A percentile compares a stretch with the other conserved stretches of the same genome.
Evolutionary conservation across 768 basidiomycete genomes (phyloP).

Genomic region (Boletellus emodensis): DNA sequence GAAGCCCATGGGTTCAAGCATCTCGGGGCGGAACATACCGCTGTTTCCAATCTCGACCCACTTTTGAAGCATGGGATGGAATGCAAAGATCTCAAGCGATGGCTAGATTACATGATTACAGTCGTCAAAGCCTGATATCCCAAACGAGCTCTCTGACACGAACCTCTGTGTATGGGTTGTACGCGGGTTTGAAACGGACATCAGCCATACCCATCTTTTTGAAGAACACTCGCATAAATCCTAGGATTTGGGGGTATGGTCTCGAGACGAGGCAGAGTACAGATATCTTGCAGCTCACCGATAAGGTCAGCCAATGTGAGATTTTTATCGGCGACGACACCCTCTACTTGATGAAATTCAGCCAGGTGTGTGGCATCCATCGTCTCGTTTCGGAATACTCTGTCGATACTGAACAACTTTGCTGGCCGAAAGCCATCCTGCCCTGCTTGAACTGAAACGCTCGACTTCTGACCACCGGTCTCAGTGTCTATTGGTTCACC

Average conservation of each 20-base stretch:
- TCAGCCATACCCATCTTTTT: constrained; percentile 94
- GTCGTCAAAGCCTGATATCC: background rate
- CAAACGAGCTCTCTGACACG: background rate
- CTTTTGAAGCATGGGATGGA: constrained; percentile 87
- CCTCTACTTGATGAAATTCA: constrained; percentile 99
- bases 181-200: constrained; percentile 96
- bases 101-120: constrained; percentile 47
- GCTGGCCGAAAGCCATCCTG: constrained; percentile 84
- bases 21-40: constrained; percentile 99
- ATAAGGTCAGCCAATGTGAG: constrained; percentile 94
- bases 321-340: constrained; percentile 92
- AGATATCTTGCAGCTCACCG: constrained; percentile 44
- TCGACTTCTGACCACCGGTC: constrained; percentile 8
- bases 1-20: constrained; percentile 98
- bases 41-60: constrained; percentile 99
- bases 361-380: constrained; percentile 98
- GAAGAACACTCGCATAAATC: constrained; percentile 99
- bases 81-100: constrained; percentile 97
- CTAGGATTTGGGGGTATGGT: constrained; percentile 35
- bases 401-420: constrained; percentile 95
- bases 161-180: constrained; percentile 97
- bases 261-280: background rate
- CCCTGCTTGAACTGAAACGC: constrained; percentile 12
- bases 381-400: constrained; percentile 98
- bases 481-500: constrained; percentile 49